Conservation (phyloP, 441 rosid genomes). For the Pelargonium myrrhifolium region DNA sequence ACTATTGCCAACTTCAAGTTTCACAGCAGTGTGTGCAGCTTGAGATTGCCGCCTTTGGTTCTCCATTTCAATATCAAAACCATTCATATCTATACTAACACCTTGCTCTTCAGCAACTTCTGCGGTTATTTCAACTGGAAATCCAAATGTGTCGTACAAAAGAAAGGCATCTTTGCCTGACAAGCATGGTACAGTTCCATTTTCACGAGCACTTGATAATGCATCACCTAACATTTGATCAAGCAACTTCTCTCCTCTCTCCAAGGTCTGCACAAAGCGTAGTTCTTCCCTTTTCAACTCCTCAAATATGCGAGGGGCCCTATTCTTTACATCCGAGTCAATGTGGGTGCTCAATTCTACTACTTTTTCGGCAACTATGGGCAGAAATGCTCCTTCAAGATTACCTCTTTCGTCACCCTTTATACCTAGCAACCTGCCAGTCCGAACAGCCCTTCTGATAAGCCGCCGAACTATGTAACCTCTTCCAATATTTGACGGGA, state of each 20-base stretch:
- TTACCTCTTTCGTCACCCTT: conserved; percentile 49
- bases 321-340: conserved; percentile 55
- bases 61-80: conserved; percentile 75
- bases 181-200: conserved; percentile 39
- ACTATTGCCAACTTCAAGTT: conserved; percentile 57
- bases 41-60: conserved; percentile 81
- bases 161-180: conserved; percentile 80
- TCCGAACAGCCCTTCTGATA: conserved; percentile 85
- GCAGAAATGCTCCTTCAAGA: conserved; percentile 62
- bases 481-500: conserved; percentile 88
- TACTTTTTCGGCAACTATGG: conserved; percentile 64
- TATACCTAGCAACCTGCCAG: conserved; percentile 74
- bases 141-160: conserved; percentile 76
- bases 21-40: conserved; percentile 76
- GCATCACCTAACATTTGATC: conserved; percentile 68
- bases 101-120: conserved; percentile 82
- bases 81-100: conserved; percentile 55
- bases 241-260: conserved; percentile 83
- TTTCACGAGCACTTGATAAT: conserved; percentile 32
- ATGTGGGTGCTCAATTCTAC: conserved; percentile 65
- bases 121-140: conserved; percentile 80
- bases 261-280: conserved; percentile 78
- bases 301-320: conserved; percentile 51
- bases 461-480: conserved; percentile 90
- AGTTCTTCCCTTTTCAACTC: conserved; percentile 82